phyloP scores from a whole-genome alignment of 2,329 filamentous ascomycete genomes.

The Colletotrichum orbiculare region DNA sequence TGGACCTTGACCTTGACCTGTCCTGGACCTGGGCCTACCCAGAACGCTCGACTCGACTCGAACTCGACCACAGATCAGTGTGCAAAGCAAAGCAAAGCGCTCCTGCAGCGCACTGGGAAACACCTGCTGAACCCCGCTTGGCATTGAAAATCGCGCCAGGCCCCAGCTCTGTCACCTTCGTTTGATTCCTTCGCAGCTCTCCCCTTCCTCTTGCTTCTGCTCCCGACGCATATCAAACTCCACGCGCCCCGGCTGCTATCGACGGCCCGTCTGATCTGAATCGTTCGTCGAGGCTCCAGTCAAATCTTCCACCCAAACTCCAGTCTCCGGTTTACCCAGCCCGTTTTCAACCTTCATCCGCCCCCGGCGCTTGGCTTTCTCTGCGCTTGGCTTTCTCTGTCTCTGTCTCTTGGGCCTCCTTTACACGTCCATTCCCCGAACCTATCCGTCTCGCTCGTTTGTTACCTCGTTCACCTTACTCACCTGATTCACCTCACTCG shows the following conservation, averaged over 20 bases:
- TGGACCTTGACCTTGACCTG: background rate
- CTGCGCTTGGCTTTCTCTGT: constrained; percentile 1
- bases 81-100: constrained; percentile 17
- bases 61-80: constrained; percentile 21
- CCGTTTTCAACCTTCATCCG: background rate
- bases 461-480: background rate
- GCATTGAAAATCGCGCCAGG: constrained; percentile 38
- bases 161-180: constrained; percentile 30
- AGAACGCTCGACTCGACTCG: background rate
- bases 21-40: constrained; percentile 7
- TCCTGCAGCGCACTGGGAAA: constrained; percentile 34
- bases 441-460: constrained; percentile 21
- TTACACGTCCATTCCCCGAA: constrained; percentile 1
- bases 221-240: constrained; percentile 1
- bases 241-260: constrained; percentile 7
- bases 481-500: constrained; percentile 1
- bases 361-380: constrained; percentile 6
- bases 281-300: background rate
- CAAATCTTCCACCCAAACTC: background rate
- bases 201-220: constrained; percentile 7
- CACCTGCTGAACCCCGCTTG: constrained; percentile 37
- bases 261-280: too few species aligned
- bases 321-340: constrained; percentile 6
- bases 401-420: too few species aligned
- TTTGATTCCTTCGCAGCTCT: background rate